Evolutionary conservation across 2,329 filamentous ascomycete species (phyloP).

Genomic region (Alternaria conjuncta): DNA sequence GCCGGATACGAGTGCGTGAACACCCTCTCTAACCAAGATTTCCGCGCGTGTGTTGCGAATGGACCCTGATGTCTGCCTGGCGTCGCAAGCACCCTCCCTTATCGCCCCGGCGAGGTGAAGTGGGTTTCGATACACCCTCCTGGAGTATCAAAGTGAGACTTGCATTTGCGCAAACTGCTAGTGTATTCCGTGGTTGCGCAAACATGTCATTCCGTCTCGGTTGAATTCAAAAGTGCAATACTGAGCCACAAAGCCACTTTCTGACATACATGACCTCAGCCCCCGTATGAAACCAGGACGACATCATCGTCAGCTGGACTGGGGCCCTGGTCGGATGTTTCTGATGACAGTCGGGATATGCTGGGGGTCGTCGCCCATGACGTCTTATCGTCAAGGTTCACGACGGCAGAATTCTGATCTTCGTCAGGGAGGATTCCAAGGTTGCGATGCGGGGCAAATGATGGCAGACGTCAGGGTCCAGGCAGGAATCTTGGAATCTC

Average conservation of each 20-base stretch:
- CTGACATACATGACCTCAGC: conserved; percentile 2
- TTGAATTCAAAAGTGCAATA: neutral
- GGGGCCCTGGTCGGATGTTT: neutral
- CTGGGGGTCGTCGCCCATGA: conserved; percentile 2
- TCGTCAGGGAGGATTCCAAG: neutral
- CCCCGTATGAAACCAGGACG: neutral
- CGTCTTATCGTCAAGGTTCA: conserved; percentile 1
- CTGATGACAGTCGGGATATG: neutral
- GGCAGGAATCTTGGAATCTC: neutral
- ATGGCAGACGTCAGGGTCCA: conserved; percentile 14
- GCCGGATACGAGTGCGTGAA: conserved; percentile 13
- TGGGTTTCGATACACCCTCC: conserved; percentile 1
- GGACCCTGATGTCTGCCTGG: conserved; percentile 9
- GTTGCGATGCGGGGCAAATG: conserved; percentile 11
- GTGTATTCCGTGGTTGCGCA: neutral
- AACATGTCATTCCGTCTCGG: neutral
- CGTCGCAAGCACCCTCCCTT: neutral
- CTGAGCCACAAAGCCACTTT: conserved; percentile 6
- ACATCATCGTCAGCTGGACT: conserved; percentile 7
- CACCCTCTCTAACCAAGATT: neutral
- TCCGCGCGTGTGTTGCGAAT: neutral
- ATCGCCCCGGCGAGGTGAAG: neutral
- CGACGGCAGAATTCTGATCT: neutral
- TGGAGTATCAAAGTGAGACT: neutral
- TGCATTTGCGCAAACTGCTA: neutral